Conservation (phyloP, 208 protist genomes). For the Trichomonas vaginalis region DNA sequence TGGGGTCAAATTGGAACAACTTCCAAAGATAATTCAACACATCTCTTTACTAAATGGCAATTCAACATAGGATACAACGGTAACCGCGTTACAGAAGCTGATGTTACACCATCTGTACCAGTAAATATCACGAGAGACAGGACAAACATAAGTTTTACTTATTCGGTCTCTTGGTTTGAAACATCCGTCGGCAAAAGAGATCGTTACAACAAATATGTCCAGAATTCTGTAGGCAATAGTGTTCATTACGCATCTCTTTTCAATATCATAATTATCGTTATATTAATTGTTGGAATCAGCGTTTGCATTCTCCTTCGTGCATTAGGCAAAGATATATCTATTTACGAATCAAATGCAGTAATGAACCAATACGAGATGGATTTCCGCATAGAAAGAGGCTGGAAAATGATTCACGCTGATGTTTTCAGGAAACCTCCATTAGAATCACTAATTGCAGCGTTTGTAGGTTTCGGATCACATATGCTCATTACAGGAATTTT, state of each 20-base stretch:
- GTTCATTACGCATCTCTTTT: background rate
- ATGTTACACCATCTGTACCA: background rate
- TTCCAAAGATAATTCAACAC: background rate
- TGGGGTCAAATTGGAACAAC: background rate
- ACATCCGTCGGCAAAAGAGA: background rate
- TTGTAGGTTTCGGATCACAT: background rate
- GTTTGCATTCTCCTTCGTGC: background rate
- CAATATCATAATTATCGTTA: background rate
- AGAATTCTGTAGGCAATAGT: background rate
- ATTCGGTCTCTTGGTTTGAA: background rate
- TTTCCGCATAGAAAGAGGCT: conserved; percentile 29
- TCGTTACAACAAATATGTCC: background rate
- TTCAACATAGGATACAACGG: background rate
- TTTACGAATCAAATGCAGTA: background rate
- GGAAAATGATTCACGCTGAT: conserved; percentile 41
- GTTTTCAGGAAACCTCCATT: conserved; percentile 35
- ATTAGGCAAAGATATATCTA: background rate
- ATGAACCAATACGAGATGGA: background rate
- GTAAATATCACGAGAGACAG: background rate
- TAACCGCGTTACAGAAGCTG: background rate
- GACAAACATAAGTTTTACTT: background rate
- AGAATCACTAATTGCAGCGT: background rate
- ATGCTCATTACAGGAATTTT: background rate
- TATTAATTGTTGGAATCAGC: background rate
- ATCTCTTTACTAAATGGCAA: background rate